Evolutionary conservation across 129 eudicot genomes (phyloP).

Genomic region (Flaveria brownii): DNA sequence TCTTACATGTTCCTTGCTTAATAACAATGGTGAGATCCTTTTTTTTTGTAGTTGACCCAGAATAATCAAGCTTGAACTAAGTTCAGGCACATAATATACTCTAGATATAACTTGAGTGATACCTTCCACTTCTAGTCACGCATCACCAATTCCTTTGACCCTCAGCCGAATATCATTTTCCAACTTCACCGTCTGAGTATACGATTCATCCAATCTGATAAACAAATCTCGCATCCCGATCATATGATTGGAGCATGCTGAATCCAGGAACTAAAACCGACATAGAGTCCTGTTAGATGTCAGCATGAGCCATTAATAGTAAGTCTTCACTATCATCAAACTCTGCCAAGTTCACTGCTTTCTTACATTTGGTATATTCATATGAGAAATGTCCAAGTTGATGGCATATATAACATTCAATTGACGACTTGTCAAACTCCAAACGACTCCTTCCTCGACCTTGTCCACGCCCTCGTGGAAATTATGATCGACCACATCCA

Average conservation of each 20-base stretch:
- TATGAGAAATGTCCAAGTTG: too few relatives aligned
- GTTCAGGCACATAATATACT: neutral
- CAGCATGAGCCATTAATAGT: neutral
- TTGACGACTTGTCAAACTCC: too few relatives aligned
- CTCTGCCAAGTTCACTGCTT: neutral
- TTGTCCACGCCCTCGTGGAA: neutral
- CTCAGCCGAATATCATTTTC: neutral
- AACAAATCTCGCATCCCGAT: neutral
- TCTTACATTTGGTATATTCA: too few relatives aligned
- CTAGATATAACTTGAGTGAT: neutral
- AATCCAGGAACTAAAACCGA: neutral
- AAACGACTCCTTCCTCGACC: neutral
- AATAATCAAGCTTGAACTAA: neutral
- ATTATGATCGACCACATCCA: neutral
- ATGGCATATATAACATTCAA: too few relatives aligned
- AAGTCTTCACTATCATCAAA: neutral
- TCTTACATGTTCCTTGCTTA: neutral
- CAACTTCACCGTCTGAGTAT: neutral
- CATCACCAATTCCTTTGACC: neutral
- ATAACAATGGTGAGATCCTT: neutral
- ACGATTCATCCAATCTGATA: neutral
- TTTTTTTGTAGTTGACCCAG: neutral
- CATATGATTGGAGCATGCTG: neutral
- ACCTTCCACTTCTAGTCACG: neutral
- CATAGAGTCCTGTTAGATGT: rapidly evolving